Evolutionary conservation across 2,329 filamentous ascomycete species (phyloP).

Genomic region (Xylaria digitata): DNA sequence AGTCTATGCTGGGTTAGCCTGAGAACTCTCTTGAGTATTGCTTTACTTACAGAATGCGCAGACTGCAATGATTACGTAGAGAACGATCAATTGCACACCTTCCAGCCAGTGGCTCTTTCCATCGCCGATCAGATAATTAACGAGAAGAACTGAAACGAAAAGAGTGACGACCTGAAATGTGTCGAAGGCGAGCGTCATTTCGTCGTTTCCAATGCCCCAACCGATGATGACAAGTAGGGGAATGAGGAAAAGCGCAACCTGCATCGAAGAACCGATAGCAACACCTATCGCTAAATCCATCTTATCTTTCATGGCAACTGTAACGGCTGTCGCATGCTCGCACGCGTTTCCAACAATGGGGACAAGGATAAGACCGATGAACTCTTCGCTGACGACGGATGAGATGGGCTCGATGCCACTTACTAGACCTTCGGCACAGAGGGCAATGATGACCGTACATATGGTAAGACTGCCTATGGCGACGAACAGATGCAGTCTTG

Average conservation of each 20-base stretch:
- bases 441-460: constrained; percentile 82
- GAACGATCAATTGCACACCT: constrained; percentile 78
- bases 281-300: constrained; percentile 87
- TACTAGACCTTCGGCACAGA: constrained; percentile 85
- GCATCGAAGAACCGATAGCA: constrained; percentile 82
- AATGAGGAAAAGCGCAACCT: constrained; percentile 82
- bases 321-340: constrained; percentile 84
- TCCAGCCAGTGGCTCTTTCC: constrained; percentile 87
- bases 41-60: constrained; percentile 69
- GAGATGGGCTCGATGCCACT: constrained; percentile 77
- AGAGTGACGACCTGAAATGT: constrained; percentile 88
- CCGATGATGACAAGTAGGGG: constrained; percentile 81
- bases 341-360: constrained; percentile 87
- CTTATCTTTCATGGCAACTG: constrained; percentile 84
- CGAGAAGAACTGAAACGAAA: constrained; percentile 84
- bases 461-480: constrained; percentile 76
- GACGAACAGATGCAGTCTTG: constrained; percentile 77
- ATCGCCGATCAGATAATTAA: constrained; percentile 87
- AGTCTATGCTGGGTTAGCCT: constrained; percentile 33
- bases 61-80: constrained; percentile 82
- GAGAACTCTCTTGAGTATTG: background rate
- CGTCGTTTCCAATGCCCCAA: constrained; percentile 76
- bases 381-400: constrained; percentile 74
- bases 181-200: constrained; percentile 87
- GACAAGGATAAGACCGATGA: constrained; percentile 82